Evolutionary conservation across 2,329 filamentous ascomycete species (phyloP).

Genomic region (Cladosporium colombiae): DNA sequence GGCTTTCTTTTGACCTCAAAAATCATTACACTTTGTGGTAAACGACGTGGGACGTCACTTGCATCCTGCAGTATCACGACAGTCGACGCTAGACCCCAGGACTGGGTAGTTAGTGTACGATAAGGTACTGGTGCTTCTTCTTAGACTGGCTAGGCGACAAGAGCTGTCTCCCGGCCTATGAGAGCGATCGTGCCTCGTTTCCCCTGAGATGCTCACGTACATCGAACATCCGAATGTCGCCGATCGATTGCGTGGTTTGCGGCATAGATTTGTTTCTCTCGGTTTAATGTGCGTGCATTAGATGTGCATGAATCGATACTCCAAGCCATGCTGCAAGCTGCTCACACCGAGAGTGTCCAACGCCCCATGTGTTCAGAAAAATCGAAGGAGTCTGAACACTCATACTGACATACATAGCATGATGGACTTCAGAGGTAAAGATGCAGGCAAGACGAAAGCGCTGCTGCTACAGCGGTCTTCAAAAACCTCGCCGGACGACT

Average conservation of each 20-base stretch:
- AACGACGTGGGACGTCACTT: constrained; percentile 1
- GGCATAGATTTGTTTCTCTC: not conserved
- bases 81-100: not conserved
- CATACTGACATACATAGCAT: not conserved
- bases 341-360: not conserved
- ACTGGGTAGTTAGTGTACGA: not conserved
- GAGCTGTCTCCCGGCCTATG: not conserved
- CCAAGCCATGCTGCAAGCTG: not conserved
- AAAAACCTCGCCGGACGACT: not conserved
- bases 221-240: not conserved
- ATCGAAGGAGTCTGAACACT: not conserved
- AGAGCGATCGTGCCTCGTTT: not conserved
- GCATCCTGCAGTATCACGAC: constrained; percentile 4
- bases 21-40: not conserved
- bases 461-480: not conserved
- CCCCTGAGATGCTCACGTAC: not conserved
- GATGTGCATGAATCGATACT: not conserved
- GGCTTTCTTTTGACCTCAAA: not conserved
- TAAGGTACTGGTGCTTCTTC: constrained; percentile 3
- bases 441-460: not conserved
- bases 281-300: not conserved
- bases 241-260: not conserved
- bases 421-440: not conserved
- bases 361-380: not conserved
- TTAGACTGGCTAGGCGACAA: not conserved